Conservation (phyloP, 495 filamentous ascomycete species). For the Neurospora intermedia region DNA sequence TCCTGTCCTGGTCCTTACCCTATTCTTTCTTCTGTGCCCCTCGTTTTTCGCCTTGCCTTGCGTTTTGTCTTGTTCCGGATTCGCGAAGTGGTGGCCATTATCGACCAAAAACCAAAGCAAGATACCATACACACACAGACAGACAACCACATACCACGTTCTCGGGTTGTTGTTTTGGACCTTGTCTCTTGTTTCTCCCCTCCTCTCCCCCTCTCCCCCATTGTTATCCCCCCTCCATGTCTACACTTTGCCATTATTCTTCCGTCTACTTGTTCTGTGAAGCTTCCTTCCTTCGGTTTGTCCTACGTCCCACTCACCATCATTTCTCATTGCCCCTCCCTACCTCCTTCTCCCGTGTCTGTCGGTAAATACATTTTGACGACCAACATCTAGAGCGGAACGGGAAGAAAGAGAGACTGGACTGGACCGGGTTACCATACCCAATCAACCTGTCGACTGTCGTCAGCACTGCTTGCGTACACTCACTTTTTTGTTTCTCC, state of each 20-base stretch:
- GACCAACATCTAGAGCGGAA: not conserved
- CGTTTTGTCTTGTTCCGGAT: not conserved
- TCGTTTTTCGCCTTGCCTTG: not conserved
- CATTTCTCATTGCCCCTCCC: not conserved
- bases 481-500: no score
- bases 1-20: not conserved
- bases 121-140: no score
- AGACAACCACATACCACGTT: not conserved
- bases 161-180: not conserved
- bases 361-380: not conserved
- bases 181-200: not conserved
- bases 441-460: not conserved
- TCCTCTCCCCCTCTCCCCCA: not conserved
- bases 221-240: slow-evolving; percentile 4
- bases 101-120: no score
- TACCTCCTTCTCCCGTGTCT: not conserved
- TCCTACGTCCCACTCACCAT: not conserved
- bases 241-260: not conserved
- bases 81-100: not conserved
- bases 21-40: not conserved
- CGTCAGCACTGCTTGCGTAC: not conserved
- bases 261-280: not conserved
- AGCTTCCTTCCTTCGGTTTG: not conserved
- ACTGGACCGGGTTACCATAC: not conserved
- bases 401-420: not conserved